Base-by-base conservation (phyloP, 1,284 basidiomycete genomes). In the Vanrija pseudolonga region DNA sequence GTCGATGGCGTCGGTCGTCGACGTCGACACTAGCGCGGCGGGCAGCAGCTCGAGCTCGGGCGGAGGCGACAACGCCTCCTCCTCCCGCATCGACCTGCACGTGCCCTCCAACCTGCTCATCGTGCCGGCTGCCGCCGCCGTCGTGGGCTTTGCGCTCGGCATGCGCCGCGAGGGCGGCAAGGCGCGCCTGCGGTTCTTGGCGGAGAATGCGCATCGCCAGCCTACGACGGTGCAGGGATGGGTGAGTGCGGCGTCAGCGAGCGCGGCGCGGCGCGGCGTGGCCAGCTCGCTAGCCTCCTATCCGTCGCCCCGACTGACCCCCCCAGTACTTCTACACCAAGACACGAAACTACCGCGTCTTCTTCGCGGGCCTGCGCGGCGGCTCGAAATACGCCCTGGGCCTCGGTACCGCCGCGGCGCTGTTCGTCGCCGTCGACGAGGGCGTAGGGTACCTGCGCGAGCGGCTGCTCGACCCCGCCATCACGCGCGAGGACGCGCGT, bases 281-380 rank as follows among this genome's bases (percentile, higher is more conserved):
- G n/a, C n/a, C 24, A 26, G 24, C 24, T 26, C 24, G 9, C 24
- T 26, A 26, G 5, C 28, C 28, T 11, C 28, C 28, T 11, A 3
- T 11, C 12, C 28, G 6, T 11, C 32, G n/a, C 28, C 42, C 12
- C 18, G 3, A 18, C 23, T 18, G 12, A 45, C 2, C 11, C 17
- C 15, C 17, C 12, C 51, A 76, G 74, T 77, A 77, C 65, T 77
- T 74, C 47, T 77, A 77, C 63, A 72, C 72, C 45, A 76, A 76
- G 59, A 76, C 75, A 2, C 62, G 75, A 41, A 77, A 77, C 47
- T 77, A 77, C 59, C 64, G 69, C 24, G 65, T 77, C 26, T 55
- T 76, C 48, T 69, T 64, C 39, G 66, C 59, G 5, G 68, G 67
- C 2, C 51, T 64, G 19, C 60, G 59, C 17, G 59, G 61, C n/a